Evolutionary conservation across 371 early-diverging fungal species (phyloP), one percentile per base, ranked within the genome.

Genomic region (Rhizopus stolonifer): DNA sequence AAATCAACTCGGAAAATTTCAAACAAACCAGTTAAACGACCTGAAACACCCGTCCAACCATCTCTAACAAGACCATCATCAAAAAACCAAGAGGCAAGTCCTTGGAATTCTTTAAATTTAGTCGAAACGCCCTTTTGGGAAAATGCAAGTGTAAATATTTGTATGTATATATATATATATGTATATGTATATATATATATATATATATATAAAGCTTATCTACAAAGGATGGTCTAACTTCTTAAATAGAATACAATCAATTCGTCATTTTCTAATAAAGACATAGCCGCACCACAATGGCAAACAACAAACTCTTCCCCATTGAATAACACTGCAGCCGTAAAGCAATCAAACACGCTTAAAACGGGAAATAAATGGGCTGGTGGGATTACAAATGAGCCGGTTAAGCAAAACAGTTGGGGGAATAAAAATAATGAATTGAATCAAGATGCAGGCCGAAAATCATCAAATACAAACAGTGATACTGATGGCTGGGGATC

Each of bases 121-220:
- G 52, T 54, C 4, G 56, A 57, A 18, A 62, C 58, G 8, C 71
- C 67, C 0, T 70, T 70, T 45, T 70, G 71, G 71, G 58, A 64
- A 26, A 51, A 58, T 17, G 39, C 44, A 5, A 29, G 7, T 4
- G 47, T 47, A 9, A 52, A 1, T 45, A 52, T 26, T 29, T 50
- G 9, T 15, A 48, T 23, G 39, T n/a, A n/a, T n/a, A n/a, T n/a
- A n/a, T n/a, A n/a, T n/a, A 5, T 17, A 25, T 19, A 4, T 22
- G 26, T 31, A 40, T 24, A 29, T 29, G 31, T 17, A 22, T 17
- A n/a, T 19, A 11, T 29, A 11, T 31, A 32, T 17, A 11, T 29
- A 9, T 9, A 9, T 11, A 9, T 6, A 29, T 11, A 29, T 29
- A 2, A 29, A 6, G 11, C 2, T 29, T 29, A 29, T 9, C 2